Evolutionary conservation across 306 rosid species (phyloP).

Genomic region (Dalbergia cultrata): DNA sequence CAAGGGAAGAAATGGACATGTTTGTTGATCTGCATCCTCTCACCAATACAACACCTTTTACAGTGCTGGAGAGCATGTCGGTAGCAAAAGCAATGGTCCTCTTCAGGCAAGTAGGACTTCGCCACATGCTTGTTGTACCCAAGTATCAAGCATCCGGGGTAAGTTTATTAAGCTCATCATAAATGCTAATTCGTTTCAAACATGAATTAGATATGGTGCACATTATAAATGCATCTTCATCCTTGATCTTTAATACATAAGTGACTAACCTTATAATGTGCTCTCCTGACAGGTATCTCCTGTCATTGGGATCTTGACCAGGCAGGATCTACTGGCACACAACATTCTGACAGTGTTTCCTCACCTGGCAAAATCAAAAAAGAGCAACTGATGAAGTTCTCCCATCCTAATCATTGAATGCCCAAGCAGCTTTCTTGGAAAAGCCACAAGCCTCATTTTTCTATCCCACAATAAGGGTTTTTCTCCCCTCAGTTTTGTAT

Average conservation of each 20-base stretch:
- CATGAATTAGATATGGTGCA: background rate
- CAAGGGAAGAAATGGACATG: conserved; percentile 83
- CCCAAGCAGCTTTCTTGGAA: conserved; percentile 43
- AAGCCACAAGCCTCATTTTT: conserved; percentile 11
- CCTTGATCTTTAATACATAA: background rate
- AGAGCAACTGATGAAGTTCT: conserved; percentile 61
- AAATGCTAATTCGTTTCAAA: conserved; percentile 6
- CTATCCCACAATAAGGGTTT: conserved; percentile 14
- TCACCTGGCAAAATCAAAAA: conserved; percentile 61
- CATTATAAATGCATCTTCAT: background rate
- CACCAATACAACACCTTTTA: conserved; percentile 80
- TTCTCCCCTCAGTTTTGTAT: conserved; percentile 44
- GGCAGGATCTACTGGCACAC: conserved; percentile 78
- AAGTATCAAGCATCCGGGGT: conserved; percentile 79
- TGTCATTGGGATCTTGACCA: conserved; percentile 75
- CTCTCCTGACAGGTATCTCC: conserved; percentile 65
- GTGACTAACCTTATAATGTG: conserved; percentile 49
- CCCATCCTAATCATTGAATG: conserved; percentile 16
- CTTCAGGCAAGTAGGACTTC: conserved; percentile 83
- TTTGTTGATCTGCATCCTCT: conserved; percentile 85
- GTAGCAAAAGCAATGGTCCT: conserved; percentile 88
- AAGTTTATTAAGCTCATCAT: conserved; percentile 47
- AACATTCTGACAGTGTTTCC: conserved; percentile 80
- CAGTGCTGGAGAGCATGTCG: conserved; percentile 75
- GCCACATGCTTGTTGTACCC: conserved; percentile 87